Percentiles rank a stretch among this genome's conserved stretches.
phyloP scores from a whole-genome alignment of 2,329 filamentous ascomycete species.

The Aureobasidium sp. region DNA sequence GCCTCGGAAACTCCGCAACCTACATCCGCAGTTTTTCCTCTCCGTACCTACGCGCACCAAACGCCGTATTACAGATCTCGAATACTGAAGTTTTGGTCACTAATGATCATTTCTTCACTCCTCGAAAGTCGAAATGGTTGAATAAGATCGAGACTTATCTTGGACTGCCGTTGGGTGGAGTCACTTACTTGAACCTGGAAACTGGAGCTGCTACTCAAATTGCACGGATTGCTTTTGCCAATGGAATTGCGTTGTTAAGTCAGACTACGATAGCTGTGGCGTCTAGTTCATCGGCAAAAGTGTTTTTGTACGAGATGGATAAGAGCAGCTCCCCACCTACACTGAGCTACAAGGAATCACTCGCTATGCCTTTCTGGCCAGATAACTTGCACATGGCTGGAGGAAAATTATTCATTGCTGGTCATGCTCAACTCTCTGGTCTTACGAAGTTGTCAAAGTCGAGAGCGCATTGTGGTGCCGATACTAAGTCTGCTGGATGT shows the following conservation, averaged over 20 bases:
- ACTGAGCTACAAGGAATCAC: slow-evolving; percentile 14
- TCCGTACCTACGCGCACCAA: slow-evolving; percentile 27
- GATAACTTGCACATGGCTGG: slow-evolving; percentile 34
- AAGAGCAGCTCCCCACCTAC: neutral
- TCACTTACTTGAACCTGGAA: slow-evolving; percentile 25
- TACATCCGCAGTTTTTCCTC: slow-evolving; percentile 27
- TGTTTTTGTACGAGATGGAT: slow-evolving; percentile 28
- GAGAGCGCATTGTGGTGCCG: slow-evolving; percentile 16
- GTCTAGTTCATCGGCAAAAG: slow-evolving; percentile 24
- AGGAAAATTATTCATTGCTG: slow-evolving; percentile 31
- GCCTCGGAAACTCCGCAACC: slow-evolving; percentile 19
- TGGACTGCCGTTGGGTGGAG: slow-evolving; percentile 27
- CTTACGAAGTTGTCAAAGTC: slow-evolving; percentile 20
- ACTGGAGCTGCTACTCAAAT: slow-evolving; percentile 16
- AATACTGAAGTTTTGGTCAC: slow-evolving; percentile 29
- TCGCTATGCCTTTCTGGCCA: slow-evolving; percentile 23
- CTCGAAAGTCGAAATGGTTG: slow-evolving; percentile 20
- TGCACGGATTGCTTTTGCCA: slow-evolving; percentile 31
- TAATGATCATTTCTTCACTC: slow-evolving; percentile 34
- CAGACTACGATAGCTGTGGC: slow-evolving; percentile 30
- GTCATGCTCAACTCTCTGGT: slow-evolving; percentile 30
- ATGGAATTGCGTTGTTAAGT: slow-evolving; percentile 32
- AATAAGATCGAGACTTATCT: slow-evolving; percentile 32
- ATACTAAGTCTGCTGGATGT: slow-evolving; percentile 15
- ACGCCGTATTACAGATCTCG: slow-evolving; percentile 29